These are phyloP conservation scores for Capillidium rhysosporum DNA, from an alignment of 371 early-diverging fungal species.

Conservation along the genomic window DNA sequence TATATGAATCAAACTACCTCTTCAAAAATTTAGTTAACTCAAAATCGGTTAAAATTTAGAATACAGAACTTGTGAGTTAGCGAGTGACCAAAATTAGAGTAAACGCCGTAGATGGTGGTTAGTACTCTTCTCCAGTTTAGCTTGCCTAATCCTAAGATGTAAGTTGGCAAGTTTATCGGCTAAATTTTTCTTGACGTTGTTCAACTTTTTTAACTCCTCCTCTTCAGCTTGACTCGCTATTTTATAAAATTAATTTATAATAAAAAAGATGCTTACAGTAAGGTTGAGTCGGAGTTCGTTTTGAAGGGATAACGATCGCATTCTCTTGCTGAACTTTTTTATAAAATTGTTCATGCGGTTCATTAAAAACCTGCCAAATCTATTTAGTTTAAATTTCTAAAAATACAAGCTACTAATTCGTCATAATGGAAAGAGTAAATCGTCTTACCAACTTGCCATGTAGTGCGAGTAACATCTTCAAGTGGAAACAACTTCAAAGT, in stretches of 20 bases:
- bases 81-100: too few relatives aligned
- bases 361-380: conserved; percentile 49
- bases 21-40: too few relatives aligned
- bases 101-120: too few relatives aligned
- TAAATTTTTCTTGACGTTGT: conserved; percentile 8
- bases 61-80: too few relatives aligned
- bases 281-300: conserved; percentile 20
- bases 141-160: too few relatives aligned
- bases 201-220: conserved; percentile 15
- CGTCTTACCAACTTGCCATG: conserved; percentile 51
- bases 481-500: conserved; percentile 61
- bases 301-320: conserved; percentile 19
- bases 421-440: conserved; percentile 58
- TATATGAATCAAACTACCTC: too few relatives aligned
- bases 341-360: conserved; percentile 68
- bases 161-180: background rate
- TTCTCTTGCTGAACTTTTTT: conserved; percentile 33
- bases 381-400: background rate
- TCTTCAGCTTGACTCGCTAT: conserved; percentile 13
- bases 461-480: conserved; percentile 33
- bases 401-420: conserved; percentile 31
- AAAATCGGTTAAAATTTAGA: too few relatives aligned
- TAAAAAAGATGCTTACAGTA: conserved; percentile 13
- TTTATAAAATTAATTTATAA: background rate
- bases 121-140: too few relatives aligned